Percentiles rank a stretch among this genome's conserved stretches.
Evolutionary conservation across 345 rosid genomes (phyloP).

Genomic region (Rubroshorea leprosula): DNA sequence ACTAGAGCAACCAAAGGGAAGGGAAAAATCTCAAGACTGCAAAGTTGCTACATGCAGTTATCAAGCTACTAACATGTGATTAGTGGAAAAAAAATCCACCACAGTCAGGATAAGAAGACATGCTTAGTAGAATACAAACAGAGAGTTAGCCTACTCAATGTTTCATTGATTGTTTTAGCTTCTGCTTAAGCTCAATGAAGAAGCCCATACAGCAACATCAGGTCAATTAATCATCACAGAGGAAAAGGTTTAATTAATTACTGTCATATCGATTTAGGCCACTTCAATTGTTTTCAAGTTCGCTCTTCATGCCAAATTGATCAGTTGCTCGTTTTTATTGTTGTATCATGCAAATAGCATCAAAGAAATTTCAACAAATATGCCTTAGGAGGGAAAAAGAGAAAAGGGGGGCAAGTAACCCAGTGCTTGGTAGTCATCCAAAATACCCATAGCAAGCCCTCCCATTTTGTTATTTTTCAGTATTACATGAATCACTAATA

Average conservation of each 20-base stretch:
- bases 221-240: neutral
- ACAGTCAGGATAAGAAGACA: neutral
- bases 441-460: neutral
- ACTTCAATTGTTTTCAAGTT: conserved; percentile 2
- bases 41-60: too few species aligned
- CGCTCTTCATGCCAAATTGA: neutral
- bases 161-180: neutral
- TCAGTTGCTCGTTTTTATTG: neutral
- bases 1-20: too few species aligned
- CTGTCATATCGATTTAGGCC: too few species aligned
- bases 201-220: neutral
- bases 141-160: neutral
- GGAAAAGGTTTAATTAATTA: too few species aligned
- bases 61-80: too few species aligned
- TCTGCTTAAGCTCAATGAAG: neutral
- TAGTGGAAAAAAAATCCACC: too few species aligned
- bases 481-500: neutral
- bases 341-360: neutral
- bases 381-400: neutral
- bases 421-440: neutral
- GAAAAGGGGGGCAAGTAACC: too few species aligned
- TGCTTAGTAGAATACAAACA: neutral
- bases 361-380: neutral
- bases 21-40: too few species aligned
- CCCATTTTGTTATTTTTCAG: neutral